Evolutionary conservation across 352 stramenopile genomes (phyloP).

Genomic region (Globisporangium abappressorium): DNA sequence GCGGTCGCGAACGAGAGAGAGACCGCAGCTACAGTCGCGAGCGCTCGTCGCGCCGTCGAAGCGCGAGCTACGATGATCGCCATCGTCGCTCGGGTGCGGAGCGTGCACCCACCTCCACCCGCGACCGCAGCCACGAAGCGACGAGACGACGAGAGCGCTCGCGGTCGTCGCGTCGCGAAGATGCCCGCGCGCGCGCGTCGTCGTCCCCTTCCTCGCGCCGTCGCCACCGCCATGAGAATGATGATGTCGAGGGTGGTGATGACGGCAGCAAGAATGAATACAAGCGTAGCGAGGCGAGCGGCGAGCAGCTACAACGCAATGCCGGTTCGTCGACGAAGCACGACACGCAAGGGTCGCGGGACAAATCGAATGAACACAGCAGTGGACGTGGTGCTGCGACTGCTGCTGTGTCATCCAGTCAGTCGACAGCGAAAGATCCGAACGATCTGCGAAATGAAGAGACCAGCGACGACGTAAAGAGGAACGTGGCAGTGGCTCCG

Average conservation of each 20-base stretch:
- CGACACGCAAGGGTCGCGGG: background rate
- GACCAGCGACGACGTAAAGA: background rate
- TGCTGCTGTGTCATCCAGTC: background rate
- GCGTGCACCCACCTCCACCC: background rate
- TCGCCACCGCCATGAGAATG: background rate
- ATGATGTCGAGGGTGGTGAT: background rate
- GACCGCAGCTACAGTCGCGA: slow-evolving; percentile 16
- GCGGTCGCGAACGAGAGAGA: slow-evolving; percentile 16
- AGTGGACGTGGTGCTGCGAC: background rate
- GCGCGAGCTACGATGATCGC: slow-evolving; percentile 10
- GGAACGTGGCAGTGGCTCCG: background rate
- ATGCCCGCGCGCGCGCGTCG: background rate
- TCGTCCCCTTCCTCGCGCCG: background rate
- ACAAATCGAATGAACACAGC: background rate
- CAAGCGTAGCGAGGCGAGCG: background rate
- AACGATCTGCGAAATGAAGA: background rate
- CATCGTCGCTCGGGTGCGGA: background rate
- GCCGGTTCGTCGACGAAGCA: background rate
- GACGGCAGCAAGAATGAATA: background rate
- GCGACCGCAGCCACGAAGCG: slow-evolving; percentile 8
- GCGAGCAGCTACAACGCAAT: background rate
- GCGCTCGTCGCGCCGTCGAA: slow-evolving; percentile 8
- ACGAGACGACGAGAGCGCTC: slow-evolving; percentile 5
- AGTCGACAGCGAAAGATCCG: background rate
- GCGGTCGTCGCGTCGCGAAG: slow-evolving; percentile 3